Conservation (phyloP, 805 yeast species). For the Zygosaccharomyces gambellarensis region DNA sequence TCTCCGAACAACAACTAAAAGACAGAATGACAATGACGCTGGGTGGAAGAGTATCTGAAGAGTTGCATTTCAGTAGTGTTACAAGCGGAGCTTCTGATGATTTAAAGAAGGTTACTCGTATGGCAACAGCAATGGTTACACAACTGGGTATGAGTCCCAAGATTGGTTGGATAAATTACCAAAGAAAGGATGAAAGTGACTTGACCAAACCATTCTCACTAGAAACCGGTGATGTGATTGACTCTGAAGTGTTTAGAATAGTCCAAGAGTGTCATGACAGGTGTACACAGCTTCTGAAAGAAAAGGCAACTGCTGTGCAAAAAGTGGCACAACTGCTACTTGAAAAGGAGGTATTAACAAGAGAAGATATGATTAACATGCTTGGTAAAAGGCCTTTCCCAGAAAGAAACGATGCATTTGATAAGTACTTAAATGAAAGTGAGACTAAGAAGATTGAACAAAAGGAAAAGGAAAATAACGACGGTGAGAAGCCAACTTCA, state of each 20-base stretch:
- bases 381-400: constrained; percentile 91
- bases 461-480: constrained; percentile 18
- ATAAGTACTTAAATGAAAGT: constrained; percentile 31
- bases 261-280: constrained; percentile 68
- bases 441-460: constrained; percentile 26
- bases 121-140: constrained; percentile 92
- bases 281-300: constrained; percentile 64
- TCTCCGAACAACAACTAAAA: constrained; percentile 68
- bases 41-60: constrained; percentile 97
- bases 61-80: constrained; percentile 83
- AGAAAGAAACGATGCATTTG: constrained; percentile 83
- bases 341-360: constrained; percentile 80
- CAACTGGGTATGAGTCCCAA: constrained; percentile 85
- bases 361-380: constrained; percentile 88
- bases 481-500: constrained; percentile 1
- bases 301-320: constrained; percentile 71
- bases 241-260: constrained; percentile 73
- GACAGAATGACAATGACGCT: constrained; percentile 95
- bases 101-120: constrained; percentile 88
- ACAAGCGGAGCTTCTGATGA: constrained; percentile 97
- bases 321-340: constrained; percentile 83
- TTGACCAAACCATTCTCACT: constrained; percentile 87
- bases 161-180: constrained; percentile 73
- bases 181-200: constrained; percentile 65
- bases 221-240: constrained; percentile 75